Evolutionary conservation across 192 early-diverging fungal genomes (phyloP).

Genomic region (Endogone sp.): DNA sequence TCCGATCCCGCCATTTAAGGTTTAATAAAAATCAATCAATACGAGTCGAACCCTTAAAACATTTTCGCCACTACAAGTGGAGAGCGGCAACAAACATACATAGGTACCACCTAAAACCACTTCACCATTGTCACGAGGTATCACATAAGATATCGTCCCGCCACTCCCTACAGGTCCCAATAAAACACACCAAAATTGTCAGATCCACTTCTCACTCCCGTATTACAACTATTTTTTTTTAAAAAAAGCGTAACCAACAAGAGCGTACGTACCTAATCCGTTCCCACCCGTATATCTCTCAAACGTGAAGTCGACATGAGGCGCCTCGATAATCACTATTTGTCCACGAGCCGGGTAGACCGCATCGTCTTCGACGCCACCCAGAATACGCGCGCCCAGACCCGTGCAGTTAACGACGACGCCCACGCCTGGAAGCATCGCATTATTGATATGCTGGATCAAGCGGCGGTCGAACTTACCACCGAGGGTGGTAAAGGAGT

Average conservation of each 20-base stretch:
- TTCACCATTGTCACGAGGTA: slow-evolving; percentile 71
- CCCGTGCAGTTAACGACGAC: slow-evolving; percentile 83
- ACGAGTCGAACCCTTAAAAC: background rate
- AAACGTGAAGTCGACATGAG: slow-evolving; percentile 62
- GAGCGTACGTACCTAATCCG: background rate
- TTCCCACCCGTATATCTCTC: slow-evolving; percentile 33
- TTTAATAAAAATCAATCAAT: no score
- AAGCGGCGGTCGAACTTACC: slow-evolving; percentile 41
- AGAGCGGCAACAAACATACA: slow-evolving; percentile 1
- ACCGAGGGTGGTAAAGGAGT: slow-evolving; percentile 43
- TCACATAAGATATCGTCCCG: slow-evolving; percentile 59
- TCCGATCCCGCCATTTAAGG: no score
- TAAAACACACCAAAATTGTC: slow-evolving; percentile 1
- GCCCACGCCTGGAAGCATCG: slow-evolving; percentile 25
- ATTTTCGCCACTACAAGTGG: background rate
- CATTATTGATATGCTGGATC: slow-evolving; percentile 26
- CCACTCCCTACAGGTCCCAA: background rate
- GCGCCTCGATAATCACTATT: slow-evolving; percentile 70
- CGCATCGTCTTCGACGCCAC: slow-evolving; percentile 66
- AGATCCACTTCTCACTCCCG: background rate
- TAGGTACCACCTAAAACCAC: slow-evolving; percentile 73
- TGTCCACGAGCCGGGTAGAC: slow-evolving; percentile 83
- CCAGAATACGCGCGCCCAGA: slow-evolving; percentile 56
- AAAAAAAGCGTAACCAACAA: slow-evolving; percentile 22
- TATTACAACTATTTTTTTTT: slow-evolving; percentile 19